Percentiles rank a stretch among this genome's conserved stretches.
Conservation (phyloP, 2,329 filamentous ascomycete species). For the Cercospora citrullina region DNA sequence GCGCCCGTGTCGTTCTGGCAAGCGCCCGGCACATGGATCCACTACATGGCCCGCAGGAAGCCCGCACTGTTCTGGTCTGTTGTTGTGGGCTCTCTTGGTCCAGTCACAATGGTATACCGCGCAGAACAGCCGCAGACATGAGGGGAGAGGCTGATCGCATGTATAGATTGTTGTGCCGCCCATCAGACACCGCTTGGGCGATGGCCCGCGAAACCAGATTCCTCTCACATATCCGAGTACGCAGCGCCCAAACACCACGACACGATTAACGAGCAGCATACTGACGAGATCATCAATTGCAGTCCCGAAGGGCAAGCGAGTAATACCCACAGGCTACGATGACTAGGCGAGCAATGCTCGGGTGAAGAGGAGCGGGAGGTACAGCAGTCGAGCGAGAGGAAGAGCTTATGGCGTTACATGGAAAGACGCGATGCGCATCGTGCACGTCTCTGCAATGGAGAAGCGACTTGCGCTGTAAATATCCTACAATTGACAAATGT, state of each 20-base stretch:
- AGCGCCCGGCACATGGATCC: slow-evolving; percentile 77
- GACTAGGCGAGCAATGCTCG: slow-evolving; percentile 35
- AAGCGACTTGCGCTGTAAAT: background rate
- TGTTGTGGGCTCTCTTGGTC: slow-evolving; percentile 71
- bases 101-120: slow-evolving; percentile 46
- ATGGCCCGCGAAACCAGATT: slow-evolving; percentile 68
- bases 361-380: background rate
- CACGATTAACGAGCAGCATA: background rate
- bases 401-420: background rate
- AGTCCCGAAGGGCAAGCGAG: slow-evolving; percentile 52
- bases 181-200: slow-evolving; percentile 70
- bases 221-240: slow-evolving; percentile 91
- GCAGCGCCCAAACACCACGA: slow-evolving; percentile 42
- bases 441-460: background rate
- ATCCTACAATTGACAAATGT: background rate
- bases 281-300: slow-evolving; percentile 3
- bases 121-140: background rate
- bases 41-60: slow-evolving; percentile 83
- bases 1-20: slow-evolving; percentile 78
- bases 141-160: slow-evolving; percentile 4
- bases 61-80: slow-evolving; percentile 90
- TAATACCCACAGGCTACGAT: slow-evolving; percentile 50
- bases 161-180: slow-evolving; percentile 65
- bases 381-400: background rate
- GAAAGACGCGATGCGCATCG: background rate